Evolutionary conservation across 306 rosid genomes (phyloP).

Genomic region (Abrus pulchellus): DNA sequence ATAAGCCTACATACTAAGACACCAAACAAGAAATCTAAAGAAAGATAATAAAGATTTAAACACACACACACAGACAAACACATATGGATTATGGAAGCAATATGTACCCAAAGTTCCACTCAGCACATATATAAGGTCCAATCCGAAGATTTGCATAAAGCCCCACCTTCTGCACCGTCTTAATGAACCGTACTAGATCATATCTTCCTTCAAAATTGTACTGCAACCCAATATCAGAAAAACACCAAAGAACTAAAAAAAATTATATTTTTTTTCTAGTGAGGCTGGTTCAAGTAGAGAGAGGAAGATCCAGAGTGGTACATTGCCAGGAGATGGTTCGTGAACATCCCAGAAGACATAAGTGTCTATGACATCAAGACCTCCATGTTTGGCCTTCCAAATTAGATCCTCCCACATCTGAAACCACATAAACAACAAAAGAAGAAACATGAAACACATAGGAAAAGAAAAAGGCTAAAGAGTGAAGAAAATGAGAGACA

Average conservation of each 20-base stretch:
- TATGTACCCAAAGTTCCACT: slow-evolving; percentile 95
- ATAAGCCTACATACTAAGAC: not conserved
- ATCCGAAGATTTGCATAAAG: slow-evolving; percentile 95
- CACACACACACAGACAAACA: not conserved
- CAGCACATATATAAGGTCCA: slow-evolving; percentile 97
- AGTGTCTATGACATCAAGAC: slow-evolving; percentile 90
- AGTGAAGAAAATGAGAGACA: not conserved
- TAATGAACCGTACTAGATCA: slow-evolving; percentile 87
- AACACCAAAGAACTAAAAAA: not conserved
- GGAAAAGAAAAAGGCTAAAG: not conserved
- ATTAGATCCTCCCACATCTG: slow-evolving; percentile 99
- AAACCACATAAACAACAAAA: slow-evolving; percentile 43
- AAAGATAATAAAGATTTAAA: slow-evolving; percentile 1
- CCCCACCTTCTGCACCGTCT: slow-evolving; percentile 88
- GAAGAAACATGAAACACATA: slow-evolving; percentile 1
- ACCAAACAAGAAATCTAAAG: not conserved
- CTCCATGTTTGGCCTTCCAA: slow-evolving; percentile 91
- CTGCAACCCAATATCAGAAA: slow-evolving; percentile 59
- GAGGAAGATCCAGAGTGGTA: slow-evolving; percentile 54
- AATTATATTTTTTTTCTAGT: not conserved
- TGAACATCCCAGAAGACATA: slow-evolving; percentile 97
- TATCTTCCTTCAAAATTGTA: slow-evolving; percentile 92
- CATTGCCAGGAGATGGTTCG: slow-evolving; percentile 94
- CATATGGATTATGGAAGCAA: slow-evolving; percentile 14
- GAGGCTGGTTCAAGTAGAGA: not conserved